Evolutionary conservation across 495 filamentous ascomycete species (phyloP).

Genomic region (Penicillium ochrochloron): DNA sequence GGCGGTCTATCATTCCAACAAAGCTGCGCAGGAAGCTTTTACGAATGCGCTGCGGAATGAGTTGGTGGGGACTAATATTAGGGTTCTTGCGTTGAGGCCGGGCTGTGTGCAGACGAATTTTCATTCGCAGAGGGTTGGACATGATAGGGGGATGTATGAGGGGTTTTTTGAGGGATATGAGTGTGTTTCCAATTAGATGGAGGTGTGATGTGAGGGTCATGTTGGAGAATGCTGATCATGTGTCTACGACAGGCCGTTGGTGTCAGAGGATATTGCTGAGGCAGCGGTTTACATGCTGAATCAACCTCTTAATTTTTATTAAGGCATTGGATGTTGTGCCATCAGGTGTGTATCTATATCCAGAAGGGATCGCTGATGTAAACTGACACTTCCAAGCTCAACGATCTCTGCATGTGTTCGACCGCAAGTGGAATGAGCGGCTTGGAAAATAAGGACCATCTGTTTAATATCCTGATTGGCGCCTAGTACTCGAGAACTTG

Average conservation of each 20-base stretch:
- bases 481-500: background rate
- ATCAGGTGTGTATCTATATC: slow-evolving; percentile 19
- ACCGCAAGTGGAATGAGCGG: slow-evolving; percentile 33
- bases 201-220: too few species aligned
- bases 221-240: too few species aligned
- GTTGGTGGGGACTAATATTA: slow-evolving; percentile 38
- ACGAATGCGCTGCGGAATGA: slow-evolving; percentile 44
- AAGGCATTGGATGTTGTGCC: slow-evolving; percentile 47
- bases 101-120: slow-evolving; percentile 46
- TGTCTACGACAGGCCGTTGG: slow-evolving; percentile 25
- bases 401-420: slow-evolving; percentile 32
- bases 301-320: slow-evolving; percentile 30
- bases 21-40: slow-evolving; percentile 45
- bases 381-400: slow-evolving; percentile 22
- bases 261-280: slow-evolving; percentile 37
- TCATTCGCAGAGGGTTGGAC: slow-evolving; percentile 39
- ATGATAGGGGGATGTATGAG: slow-evolving; percentile 37
- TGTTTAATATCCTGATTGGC: background rate
- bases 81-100: slow-evolving; percentile 41
- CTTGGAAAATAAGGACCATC: background rate
- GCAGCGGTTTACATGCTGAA: slow-evolving; percentile 40
- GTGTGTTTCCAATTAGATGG: slow-evolving; percentile 17
- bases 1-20: slow-evolving; percentile 46
- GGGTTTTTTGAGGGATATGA: slow-evolving; percentile 40
- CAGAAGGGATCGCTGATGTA: background rate